These are phyloP conservation scores for Globisporangium spiculum DNA, from an alignment of 352 stramenopile genomes.

Conservation along the genomic window DNA sequence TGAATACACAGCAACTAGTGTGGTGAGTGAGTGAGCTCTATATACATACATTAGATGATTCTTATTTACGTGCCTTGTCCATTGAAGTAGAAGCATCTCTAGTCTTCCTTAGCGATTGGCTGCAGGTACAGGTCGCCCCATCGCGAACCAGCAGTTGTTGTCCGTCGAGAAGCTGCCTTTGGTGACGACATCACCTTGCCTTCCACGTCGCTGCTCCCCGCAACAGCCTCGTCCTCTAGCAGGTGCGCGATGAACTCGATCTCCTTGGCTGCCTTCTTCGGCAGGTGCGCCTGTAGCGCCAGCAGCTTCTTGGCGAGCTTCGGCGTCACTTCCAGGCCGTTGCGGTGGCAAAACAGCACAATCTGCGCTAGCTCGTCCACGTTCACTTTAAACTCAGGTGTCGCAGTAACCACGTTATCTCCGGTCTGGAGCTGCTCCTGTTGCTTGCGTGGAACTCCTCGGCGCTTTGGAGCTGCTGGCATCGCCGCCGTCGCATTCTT, in stretches of 20 bases:
- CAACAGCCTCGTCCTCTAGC: constrained; percentile 16
- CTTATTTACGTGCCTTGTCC: constrained; percentile 7
- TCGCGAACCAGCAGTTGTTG: constrained; percentile 19
- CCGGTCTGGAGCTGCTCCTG: neutral
- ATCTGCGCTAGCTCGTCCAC: constrained; percentile 45
- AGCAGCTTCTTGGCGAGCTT: constrained; percentile 39
- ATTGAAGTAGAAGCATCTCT: neutral
- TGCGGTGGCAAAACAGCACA: constrained; percentile 54
- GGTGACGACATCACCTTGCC: neutral
- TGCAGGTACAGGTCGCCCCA: constrained; percentile 37
- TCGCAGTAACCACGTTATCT: neutral
- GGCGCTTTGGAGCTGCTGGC: constrained; percentile 18
- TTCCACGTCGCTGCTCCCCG: neutral
- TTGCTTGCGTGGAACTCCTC: constrained; percentile 21
- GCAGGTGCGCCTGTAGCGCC: constrained; percentile 37
- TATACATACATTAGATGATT: constrained; percentile 17
- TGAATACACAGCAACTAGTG: neutral
- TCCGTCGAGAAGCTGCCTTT: neutral
- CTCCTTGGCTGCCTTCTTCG: constrained; percentile 38
- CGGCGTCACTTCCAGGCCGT: constrained; percentile 42
- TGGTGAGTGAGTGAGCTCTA: constrained; percentile 2
- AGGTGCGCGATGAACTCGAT: constrained; percentile 40
- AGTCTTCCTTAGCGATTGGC: constrained; percentile 22
- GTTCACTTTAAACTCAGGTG: constrained; percentile 26
- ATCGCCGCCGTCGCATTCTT: constrained; percentile 9